A percentile compares a stretch with the other conserved stretches of the same genome.
Evolutionary conservation across 805 yeast genomes (phyloP).

Genomic region (Saturnispora ahearnii): DNA sequence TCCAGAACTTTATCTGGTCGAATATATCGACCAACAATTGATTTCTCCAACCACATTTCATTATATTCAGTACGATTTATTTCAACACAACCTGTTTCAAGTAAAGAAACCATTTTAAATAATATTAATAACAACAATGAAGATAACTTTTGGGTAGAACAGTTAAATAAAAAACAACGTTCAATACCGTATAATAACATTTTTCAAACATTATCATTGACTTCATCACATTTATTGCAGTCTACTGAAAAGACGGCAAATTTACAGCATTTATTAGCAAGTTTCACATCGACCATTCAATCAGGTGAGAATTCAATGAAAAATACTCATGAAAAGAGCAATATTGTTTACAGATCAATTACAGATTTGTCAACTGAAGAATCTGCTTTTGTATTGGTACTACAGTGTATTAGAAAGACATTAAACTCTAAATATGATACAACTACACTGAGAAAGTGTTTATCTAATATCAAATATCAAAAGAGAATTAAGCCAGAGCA

Average conservation of each 20-base stretch:
- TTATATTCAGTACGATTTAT: not conserved
- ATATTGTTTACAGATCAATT: conserved; percentile 11
- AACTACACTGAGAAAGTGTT: not conserved
- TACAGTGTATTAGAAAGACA: conserved; percentile 15
- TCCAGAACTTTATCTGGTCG: not conserved
- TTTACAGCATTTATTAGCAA: conserved; percentile 11
- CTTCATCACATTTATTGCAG: not conserved
- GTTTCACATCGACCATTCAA: not conserved
- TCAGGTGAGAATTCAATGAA: not conserved
- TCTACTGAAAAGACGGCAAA: conserved; percentile 8
- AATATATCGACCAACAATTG: not conserved
- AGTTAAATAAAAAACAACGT: conserved; percentile 8
- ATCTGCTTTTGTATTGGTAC: conserved; percentile 18
- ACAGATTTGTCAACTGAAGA: conserved; percentile 18
- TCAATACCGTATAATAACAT: conserved; percentile 3
- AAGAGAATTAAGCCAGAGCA: not conserved
- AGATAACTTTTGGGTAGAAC: conserved; percentile 6
- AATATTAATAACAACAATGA: not conserved
- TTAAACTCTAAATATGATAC: conserved; percentile 10
- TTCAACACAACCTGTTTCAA: not conserved
- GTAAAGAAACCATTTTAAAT: not conserved
- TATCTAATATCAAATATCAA: not conserved
- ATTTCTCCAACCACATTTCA: not conserved
- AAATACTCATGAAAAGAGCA: not conserved
- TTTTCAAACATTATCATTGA: conserved; percentile 2